Evolutionary conservation across 352 stramenopile genomes (phyloP), one percentile per base, ranked within the genome.

Genomic region (Phytophthora pinifolia): DNA sequence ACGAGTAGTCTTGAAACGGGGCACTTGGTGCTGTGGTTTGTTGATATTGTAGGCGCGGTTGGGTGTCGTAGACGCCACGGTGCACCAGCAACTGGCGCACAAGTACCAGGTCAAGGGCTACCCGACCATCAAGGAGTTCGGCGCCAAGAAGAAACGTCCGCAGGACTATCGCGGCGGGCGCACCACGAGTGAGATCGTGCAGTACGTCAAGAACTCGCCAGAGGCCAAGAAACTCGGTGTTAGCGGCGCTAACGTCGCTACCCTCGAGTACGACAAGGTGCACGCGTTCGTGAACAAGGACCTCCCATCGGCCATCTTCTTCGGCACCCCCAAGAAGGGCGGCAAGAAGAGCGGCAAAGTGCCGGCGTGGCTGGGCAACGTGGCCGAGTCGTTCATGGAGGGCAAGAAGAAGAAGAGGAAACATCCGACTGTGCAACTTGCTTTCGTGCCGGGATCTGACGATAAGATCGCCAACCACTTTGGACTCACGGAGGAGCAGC

Each of bases 71-170:
- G 80, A 92, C 43, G 82, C 78, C 1, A 88, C 76, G 7, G 76
- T 54, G 56, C 63, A 92, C 46, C 45, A 81, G 32, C 42, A 74
- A 13, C 58, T 93, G 46, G 83, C 80, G 6, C 79, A 90, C 51
- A 83, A 90, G 62, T 93, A 88, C 59, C 65, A 81, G 43, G 68
- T 93, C 54, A 68, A 89, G 52, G 83, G 83, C 22, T 93, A 85
- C 55, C 83, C 83, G 39, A 93, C 83, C 8, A 88, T 93, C 62
- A 92, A 90, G 70, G 79, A 90, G 47, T 92, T 92, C 41, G 83
- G 78, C 9, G 70, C 72, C 32, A 89, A 90, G 59, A 92, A 92
- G 73, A 89, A 86, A 56, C 85, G 83, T 34, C 83, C 83, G 25
- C 66, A 54, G 25, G 83, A 90, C 48, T 92, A 89, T 63, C 76